phyloP scores from a whole-genome alignment of 2,329 filamentous ascomycete species.

The Plectosphaerella sp. region DNA sequence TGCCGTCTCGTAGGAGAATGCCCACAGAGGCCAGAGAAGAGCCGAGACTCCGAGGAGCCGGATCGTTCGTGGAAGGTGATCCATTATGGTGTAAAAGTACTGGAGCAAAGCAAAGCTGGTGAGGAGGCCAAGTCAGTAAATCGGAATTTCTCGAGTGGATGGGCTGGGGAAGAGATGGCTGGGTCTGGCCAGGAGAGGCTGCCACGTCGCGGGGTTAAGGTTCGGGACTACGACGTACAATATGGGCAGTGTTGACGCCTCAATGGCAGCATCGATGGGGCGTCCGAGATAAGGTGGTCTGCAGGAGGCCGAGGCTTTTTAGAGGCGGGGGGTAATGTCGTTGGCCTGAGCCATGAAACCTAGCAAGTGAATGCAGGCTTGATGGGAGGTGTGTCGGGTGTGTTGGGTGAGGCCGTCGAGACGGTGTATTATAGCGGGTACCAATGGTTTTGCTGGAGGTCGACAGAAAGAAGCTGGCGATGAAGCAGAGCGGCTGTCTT shows the following conservation, averaged over 20 bases:
- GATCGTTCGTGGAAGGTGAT: not conserved
- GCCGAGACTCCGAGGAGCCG: not conserved
- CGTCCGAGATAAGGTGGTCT: not conserved
- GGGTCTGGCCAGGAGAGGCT: not conserved
- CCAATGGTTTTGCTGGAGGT: too few relatives aligned
- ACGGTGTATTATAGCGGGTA: too few relatives aligned
- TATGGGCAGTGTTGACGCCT: not conserved
- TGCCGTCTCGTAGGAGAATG: not conserved
- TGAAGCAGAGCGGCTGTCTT: too few relatives aligned
- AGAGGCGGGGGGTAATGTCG: not conserved
- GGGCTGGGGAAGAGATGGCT: not conserved
- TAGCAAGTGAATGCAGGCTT: conserved; percentile 1
- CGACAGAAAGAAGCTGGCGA: too few relatives aligned
- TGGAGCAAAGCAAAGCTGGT: not conserved
- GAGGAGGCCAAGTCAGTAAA: not conserved
- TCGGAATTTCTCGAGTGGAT: not conserved
- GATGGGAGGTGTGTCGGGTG: not conserved
- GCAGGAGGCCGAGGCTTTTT: not conserved
- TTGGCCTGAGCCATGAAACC: not conserved
- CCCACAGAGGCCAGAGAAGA: not conserved
- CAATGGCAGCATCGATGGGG: not conserved
- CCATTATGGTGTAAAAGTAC: not conserved
- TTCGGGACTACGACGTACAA: not conserved
- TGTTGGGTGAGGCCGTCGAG: not conserved
- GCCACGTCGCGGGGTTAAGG: not conserved